Evolutionary conservation across 2,329 filamentous ascomycete species (phyloP).

Genomic region (Plectosphaerella sp.): DNA sequence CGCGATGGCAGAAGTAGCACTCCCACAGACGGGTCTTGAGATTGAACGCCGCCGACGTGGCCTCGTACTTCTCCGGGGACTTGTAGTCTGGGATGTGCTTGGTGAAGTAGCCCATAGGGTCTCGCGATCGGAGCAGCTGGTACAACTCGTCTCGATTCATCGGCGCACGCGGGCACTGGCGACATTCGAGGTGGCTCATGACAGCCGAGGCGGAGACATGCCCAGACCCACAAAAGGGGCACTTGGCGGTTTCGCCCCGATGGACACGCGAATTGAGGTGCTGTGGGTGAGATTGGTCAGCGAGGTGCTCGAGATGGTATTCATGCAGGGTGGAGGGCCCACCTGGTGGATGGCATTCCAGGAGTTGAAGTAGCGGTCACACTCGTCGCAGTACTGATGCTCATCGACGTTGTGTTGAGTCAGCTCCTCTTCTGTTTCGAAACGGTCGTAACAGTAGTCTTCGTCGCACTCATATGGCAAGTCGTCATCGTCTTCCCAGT

Average conservation of each 20-base stretch:
- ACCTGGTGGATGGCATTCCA: background rate
- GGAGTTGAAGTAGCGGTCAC: background rate
- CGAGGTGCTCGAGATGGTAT: background rate
- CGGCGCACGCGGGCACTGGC: slow-evolving; percentile 42
- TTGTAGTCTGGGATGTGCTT: slow-evolving; percentile 45
- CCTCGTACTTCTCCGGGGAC: slow-evolving; percentile 26
- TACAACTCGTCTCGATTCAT: slow-evolving; percentile 46
- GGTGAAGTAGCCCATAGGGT: slow-evolving; percentile 44
- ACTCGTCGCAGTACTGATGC: slow-evolving; percentile 3
- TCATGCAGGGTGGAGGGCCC: background rate
- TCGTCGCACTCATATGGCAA: background rate
- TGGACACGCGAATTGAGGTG: slow-evolving; percentile 52
- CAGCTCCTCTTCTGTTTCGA: background rate
- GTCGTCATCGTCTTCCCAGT: background rate
- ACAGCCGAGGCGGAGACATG: slow-evolving; percentile 50
- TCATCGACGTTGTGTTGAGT: background rate
- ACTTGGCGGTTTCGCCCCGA: slow-evolving; percentile 35
- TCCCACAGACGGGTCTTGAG: slow-evolving; percentile 31
- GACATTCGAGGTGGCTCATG: slow-evolving; percentile 50
- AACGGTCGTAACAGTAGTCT: background rate
- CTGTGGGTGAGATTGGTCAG: slow-evolving; percentile 23
- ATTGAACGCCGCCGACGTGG: slow-evolving; percentile 39
- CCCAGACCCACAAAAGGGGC: slow-evolving; percentile 47
- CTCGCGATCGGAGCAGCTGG: slow-evolving; percentile 35
- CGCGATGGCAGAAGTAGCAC: slow-evolving; percentile 49